phyloP scores from a whole-genome alignment of 129 eudicot genomes.

The Erigeron canadensis region DNA sequence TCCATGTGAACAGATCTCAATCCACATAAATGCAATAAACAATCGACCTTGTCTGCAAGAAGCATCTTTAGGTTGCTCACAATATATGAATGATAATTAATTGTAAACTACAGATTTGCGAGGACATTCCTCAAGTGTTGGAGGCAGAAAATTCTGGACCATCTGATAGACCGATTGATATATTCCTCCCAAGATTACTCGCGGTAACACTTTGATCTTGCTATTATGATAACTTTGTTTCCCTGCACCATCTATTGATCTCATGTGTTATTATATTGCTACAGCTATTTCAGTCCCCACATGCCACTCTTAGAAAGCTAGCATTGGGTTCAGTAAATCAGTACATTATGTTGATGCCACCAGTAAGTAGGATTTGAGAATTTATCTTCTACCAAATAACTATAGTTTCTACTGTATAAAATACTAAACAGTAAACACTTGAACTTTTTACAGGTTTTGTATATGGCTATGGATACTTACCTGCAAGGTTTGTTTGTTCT shows the following conservation, averaged over 20 bases:
- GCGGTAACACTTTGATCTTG: slow-evolving; percentile 39
- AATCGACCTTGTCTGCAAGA: background rate
- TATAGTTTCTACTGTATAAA: slow-evolving; percentile 15
- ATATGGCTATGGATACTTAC: slow-evolving; percentile 82
- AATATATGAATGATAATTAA: slow-evolving; percentile 6
- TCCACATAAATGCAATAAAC: background rate
- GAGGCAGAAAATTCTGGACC: slow-evolving; percentile 87
- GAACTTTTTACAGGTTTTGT: slow-evolving; percentile 50
- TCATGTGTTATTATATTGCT: slow-evolving; percentile 8
- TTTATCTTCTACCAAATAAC: slow-evolving; percentile 8
- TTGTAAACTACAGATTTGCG: slow-evolving; percentile 67
- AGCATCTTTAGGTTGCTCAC: slow-evolving; percentile 4
- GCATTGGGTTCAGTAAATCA: slow-evolving; percentile 87
- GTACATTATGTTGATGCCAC: slow-evolving; percentile 92
- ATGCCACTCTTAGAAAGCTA: slow-evolving; percentile 72
- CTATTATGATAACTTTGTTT: slow-evolving; percentile 3
- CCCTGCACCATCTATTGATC: background rate
- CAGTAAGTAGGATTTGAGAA: slow-evolving; percentile 52
- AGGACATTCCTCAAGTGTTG: slow-evolving; percentile 87
- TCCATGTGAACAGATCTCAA: background rate
- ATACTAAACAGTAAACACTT: slow-evolving; percentile 14
- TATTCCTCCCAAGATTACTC: slow-evolving; percentile 82
- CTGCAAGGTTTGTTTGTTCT: slow-evolving; percentile 95
- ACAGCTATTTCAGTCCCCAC: slow-evolving; percentile 91
- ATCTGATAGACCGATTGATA: slow-evolving; percentile 85